Evolutionary conservation across 2,329 filamentous ascomycete species (phyloP), one percentile per base, ranked within the genome.

Genomic region (Capronia coronata): DNA sequence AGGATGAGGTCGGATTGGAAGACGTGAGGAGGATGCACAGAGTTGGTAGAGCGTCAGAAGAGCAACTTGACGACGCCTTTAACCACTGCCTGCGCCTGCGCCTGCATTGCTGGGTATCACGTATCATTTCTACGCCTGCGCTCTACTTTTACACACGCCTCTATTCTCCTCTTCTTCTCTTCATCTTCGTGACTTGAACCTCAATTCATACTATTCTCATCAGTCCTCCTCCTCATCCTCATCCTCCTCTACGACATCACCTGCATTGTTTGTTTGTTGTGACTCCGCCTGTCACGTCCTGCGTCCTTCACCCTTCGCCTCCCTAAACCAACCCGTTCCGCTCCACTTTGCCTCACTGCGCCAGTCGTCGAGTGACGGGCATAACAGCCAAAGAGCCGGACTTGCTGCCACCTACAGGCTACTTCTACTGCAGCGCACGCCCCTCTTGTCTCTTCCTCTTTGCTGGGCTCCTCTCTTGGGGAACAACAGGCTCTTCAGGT

Each of bases 251-350:
- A 23, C 19, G 3, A 7, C n/a, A 8, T 13, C 11, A 41, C 19
- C 18, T 21, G 13, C n/a, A n/a, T 38, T 37, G 29, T 49, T 46
- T 52, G 44, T 52, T 52, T 52, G 49, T 48, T 48, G 44, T 48
- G 45, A 48, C 49, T 44, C 49, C 49, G 45, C 44, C 32, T 52
- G 49, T 48, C 49, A 48, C 34, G 25, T 13, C 25, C 38, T 38
- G 16, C 27, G 14, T 37, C 46, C 30, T n/a, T 34, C 22, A 42
- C 38, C 27, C 21, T 34, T 48, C 49, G 34, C 34, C 34, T 37
- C 34, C 34, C 34, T 37, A 30, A 44, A 41, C 38, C 13, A 14
- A 25, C 19, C 38, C 38, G 19, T 37, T 37, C 34, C 34, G 18
- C 34, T 37, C 34, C 34, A 37, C 34, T 37, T 11, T 19, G 34